A percentile compares a stretch with the other conserved stretches of the same genome.
Evolutionary conservation across 2,329 filamentous ascomycete genomes (phyloP).

Genomic region (Setomelanomma holmii): DNA sequence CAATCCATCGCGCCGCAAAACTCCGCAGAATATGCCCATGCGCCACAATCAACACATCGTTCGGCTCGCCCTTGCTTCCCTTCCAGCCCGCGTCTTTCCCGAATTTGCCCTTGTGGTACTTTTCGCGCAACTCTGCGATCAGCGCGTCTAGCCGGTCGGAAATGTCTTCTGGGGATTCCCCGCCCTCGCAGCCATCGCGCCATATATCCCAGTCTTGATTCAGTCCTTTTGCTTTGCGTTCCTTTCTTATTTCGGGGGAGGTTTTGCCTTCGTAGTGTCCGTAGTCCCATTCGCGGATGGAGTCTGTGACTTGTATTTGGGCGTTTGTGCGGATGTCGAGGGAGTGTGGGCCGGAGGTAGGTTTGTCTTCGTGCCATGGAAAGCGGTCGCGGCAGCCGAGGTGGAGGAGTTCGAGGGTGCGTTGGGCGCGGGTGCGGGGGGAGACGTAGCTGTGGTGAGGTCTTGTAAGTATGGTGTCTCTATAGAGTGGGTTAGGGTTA

Average conservation of each 20-base stretch:
- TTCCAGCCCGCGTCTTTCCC: slow-evolving; percentile 62
- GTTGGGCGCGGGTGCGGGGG: slow-evolving; percentile 81
- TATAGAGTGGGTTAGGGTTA: neutral
- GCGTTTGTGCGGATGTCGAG: slow-evolving; percentile 47
- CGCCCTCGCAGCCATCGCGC: slow-evolving; percentile 82
- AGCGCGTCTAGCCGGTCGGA: slow-evolving; percentile 75
- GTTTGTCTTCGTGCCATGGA: slow-evolving; percentile 68
- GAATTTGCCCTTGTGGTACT: slow-evolving; percentile 57
- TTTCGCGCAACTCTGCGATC: slow-evolving; percentile 74
- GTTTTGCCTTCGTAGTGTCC: slow-evolving; percentile 65
- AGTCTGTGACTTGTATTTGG: slow-evolving; percentile 58
- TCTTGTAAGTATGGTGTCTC: neutral
- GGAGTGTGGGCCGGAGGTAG: slow-evolving; percentile 4
- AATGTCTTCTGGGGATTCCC: slow-evolving; percentile 79
- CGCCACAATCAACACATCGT: slow-evolving; percentile 80
- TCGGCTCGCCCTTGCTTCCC: slow-evolving; percentile 38
- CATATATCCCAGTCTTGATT: slow-evolving; percentile 80
- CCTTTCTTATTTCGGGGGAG: slow-evolving; percentile 57
- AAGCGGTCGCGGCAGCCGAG: slow-evolving; percentile 72
- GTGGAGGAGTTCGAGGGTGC: slow-evolving; percentile 87
- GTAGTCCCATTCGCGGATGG: slow-evolving; percentile 68
- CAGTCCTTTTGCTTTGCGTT: slow-evolving; percentile 59
- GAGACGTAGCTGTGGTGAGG: slow-evolving; percentile 73
- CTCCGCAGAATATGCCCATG: slow-evolving; percentile 90
- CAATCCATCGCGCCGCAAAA: slow-evolving; percentile 86